phyloP scores from a whole-genome alignment of 306 rosid genomes.

The Carpinus fangiana region DNA sequence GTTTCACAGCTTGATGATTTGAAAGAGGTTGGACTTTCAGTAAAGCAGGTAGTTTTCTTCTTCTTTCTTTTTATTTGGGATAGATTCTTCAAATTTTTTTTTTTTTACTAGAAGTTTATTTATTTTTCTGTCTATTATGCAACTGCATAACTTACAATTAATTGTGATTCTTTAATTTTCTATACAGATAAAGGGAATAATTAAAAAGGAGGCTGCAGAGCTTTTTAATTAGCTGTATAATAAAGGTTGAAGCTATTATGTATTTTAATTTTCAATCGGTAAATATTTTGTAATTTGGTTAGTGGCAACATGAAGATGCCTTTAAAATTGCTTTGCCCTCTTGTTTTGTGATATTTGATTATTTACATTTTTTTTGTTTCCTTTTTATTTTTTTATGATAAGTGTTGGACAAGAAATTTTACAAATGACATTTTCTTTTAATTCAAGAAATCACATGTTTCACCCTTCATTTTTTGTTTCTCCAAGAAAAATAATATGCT shows the following conservation, averaged over 20 bases:
- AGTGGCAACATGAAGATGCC: conserved; percentile 49
- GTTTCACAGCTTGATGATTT: conserved; percentile 75
- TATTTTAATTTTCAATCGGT: neutral
- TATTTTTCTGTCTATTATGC: neutral
- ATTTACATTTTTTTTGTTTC: no score
- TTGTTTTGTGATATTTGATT: neutral
- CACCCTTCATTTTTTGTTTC: no score
- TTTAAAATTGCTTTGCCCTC: neutral
- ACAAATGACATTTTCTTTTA: no score
- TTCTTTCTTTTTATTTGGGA: neutral
- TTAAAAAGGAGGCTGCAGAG: conserved; percentile 59
- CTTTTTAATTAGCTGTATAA: conserved; percentile 43
- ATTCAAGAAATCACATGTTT: no score
- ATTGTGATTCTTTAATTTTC: conserved; percentile 1
- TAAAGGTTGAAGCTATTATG: neutral
- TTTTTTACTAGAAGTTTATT: neutral
- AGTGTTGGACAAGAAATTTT: neutral
- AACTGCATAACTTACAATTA: neutral
- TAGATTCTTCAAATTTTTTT: neutral
- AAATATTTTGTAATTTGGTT: neutral
- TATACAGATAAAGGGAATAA: conserved; percentile 54
- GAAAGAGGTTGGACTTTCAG: conserved; percentile 74
- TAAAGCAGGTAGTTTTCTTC: conserved; percentile 62
- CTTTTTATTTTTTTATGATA: neutral
- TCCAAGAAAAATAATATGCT: no score